Conservation (phyloP, 768 basidiomycete genomes). For the Suillus subaureus region DNA sequence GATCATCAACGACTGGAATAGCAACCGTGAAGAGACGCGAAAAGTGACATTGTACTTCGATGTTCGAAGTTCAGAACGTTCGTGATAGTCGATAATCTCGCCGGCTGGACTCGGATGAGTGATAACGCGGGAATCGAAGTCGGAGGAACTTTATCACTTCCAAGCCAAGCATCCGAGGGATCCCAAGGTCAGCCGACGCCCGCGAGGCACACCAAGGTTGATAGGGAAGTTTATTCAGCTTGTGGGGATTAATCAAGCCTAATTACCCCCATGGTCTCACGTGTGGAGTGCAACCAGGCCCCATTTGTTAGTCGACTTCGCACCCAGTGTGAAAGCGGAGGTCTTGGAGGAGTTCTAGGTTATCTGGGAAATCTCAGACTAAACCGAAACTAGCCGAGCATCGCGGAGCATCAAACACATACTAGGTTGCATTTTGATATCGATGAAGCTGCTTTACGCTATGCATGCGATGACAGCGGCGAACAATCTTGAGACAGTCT, state of each 20-base stretch:
- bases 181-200: neutral
- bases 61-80: too few species aligned
- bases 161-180: neutral
- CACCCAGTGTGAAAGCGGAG: neutral
- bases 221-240: neutral
- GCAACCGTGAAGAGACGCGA: neutral
- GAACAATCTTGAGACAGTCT: neutral
- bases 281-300: neutral
- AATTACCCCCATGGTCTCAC: neutral
- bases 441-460: neutral
- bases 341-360: too few species aligned
- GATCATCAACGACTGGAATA: neutral
- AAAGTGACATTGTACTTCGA: neutral
- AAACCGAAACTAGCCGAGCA: neutral
- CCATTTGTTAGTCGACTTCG: neutral
- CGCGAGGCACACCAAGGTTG: neutral
- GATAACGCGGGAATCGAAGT: conserved; percentile 5
- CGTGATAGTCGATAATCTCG: neutral
- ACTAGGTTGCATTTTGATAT: too few species aligned
- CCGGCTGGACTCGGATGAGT: neutral
- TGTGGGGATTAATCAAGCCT: neutral
- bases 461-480: neutral
- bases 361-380: neutral
- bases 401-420: too few species aligned
- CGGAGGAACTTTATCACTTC: neutral